phyloP scores from a whole-genome alignment of 345 rosid species.

The Sisymbrium irio region DNA sequence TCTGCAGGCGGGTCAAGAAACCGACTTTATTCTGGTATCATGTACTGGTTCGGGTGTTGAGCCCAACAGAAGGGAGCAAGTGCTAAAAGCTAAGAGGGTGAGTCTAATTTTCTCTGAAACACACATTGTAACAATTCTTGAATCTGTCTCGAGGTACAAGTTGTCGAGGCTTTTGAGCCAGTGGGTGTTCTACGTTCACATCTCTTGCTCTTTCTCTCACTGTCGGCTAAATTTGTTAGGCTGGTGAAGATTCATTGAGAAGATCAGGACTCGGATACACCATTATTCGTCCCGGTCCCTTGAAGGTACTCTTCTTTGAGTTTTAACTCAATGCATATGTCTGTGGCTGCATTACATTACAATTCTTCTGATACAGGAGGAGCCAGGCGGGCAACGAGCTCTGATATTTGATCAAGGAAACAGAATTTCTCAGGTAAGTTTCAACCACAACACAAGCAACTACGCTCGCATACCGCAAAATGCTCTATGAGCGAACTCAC shows the following conservation, averaged over 20 bases:
- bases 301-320: conserved; percentile 49
- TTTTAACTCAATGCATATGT: neutral
- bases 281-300: conserved; percentile 89
- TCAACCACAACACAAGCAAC: neutral
- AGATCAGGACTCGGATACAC: conserved; percentile 97
- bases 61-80: conserved; percentile 85
- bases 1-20: conserved; percentile 91
- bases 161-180: neutral
- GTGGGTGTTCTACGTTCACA: conserved; percentile 6
- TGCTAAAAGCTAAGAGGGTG: conserved; percentile 90
- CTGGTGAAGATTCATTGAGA: conserved; percentile 90
- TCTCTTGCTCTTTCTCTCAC: neutral
- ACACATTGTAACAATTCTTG: neutral
- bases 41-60: conserved; percentile 92
- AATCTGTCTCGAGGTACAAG: neutral
- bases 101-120: conserved; percentile 12
- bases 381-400: conserved; percentile 96
- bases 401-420: conserved; percentile 95
- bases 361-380: conserved; percentile 56
- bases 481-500: neutral
- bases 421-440: conserved; percentile 77
- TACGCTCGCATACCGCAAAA: neutral
- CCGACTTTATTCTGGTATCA: conserved; percentile 87
- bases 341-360: neutral
- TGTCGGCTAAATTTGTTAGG: conserved; percentile 41